A percentile compares a stretch with the other conserved stretches of the same genome.
Evolutionary conservation across 73 alveolate genomes (phyloP).

Genomic region (Symbiodinium pilosum): DNA sequence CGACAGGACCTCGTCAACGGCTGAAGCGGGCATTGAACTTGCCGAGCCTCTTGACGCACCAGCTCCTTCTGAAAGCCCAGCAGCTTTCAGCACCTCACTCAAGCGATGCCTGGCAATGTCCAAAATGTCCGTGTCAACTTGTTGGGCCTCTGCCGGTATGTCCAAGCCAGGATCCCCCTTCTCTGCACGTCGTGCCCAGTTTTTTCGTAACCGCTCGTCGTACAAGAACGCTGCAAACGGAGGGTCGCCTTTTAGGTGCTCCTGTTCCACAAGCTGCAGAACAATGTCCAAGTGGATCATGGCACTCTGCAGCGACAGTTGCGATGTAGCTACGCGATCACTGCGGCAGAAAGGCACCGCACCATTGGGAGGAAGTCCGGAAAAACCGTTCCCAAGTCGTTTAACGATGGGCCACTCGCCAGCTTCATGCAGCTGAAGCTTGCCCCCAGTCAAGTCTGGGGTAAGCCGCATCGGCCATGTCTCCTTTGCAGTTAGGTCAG

Average conservation of each 20-base stretch:
- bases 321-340: neutral
- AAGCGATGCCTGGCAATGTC: slow-evolving; percentile 38
- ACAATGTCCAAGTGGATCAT: slow-evolving; percentile 12
- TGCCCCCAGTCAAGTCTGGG: slow-evolving; percentile 53
- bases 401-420: neutral
- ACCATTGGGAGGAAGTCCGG: neutral
- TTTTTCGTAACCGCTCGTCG: slow-evolving; percentile 42
- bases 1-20: neutral
- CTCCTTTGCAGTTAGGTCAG: slow-evolving; percentile 50
- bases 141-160: neutral
- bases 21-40: too few species aligned
- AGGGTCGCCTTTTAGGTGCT: neutral
- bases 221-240: slow-evolving; percentile 1
- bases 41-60: neutral
- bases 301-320: neutral
- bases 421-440: neutral
- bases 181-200: slow-evolving; percentile 56
- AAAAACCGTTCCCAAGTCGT: neutral
- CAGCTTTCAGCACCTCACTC: neutral
- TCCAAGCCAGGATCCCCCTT: slow-evolving; percentile 23
- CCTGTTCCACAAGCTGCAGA: neutral
- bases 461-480: slow-evolving; percentile 55
- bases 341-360: slow-evolving; percentile 37
- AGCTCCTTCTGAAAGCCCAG: neutral
- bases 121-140: slow-evolving; percentile 10